phyloP scores from a whole-genome alignment of 768 basidiomycete genomes.

The Termitomyces sp. region DNA sequence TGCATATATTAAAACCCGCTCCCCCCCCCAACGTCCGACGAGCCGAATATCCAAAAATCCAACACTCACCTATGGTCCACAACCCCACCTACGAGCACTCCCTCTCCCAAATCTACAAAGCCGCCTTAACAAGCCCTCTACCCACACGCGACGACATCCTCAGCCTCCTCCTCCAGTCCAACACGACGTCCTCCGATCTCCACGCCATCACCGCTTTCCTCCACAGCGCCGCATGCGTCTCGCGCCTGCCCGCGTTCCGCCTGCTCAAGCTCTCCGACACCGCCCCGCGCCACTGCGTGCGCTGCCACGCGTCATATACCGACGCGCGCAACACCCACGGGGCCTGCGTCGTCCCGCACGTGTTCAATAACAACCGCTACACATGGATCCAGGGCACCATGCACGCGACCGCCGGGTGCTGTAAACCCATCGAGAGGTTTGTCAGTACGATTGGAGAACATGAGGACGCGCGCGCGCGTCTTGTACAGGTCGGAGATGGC shows the following conservation, averaged over 20 bases:
- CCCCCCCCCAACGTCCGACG: not conserved
- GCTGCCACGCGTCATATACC: slow-evolving; percentile 11
- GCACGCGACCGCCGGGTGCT: not conserved
- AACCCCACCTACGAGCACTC: not conserved
- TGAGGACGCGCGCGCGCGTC: not conserved
- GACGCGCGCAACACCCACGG: slow-evolving; percentile 3
- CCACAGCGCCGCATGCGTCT: not conserved
- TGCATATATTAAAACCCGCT: not conserved
- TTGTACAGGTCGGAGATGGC: too few relatives aligned
- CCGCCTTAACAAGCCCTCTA: not conserved
- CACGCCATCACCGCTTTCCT: slow-evolving; percentile 1
- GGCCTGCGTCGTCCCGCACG: slow-evolving; percentile 9
- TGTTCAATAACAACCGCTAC: slow-evolving; percentile 1
- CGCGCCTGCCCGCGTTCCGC: not conserved
- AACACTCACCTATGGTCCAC: not conserved
- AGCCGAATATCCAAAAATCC: too few relatives aligned
- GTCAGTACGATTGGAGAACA: not conserved
- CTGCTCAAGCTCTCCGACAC: slow-evolving; percentile 5
- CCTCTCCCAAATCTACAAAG: not conserved
- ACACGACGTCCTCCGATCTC: slow-evolving; percentile 2
- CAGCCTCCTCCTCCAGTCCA: slow-evolving; percentile 2
- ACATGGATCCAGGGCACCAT: not conserved
- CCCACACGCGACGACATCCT: slow-evolving; percentile 8
- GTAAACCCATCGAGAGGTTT: slow-evolving; percentile 1
- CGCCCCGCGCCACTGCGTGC: slow-evolving; percentile 8